Conservation (phyloP, 1,284 basidiomycete genomes). For the Lignosus rhinocerotis region DNA sequence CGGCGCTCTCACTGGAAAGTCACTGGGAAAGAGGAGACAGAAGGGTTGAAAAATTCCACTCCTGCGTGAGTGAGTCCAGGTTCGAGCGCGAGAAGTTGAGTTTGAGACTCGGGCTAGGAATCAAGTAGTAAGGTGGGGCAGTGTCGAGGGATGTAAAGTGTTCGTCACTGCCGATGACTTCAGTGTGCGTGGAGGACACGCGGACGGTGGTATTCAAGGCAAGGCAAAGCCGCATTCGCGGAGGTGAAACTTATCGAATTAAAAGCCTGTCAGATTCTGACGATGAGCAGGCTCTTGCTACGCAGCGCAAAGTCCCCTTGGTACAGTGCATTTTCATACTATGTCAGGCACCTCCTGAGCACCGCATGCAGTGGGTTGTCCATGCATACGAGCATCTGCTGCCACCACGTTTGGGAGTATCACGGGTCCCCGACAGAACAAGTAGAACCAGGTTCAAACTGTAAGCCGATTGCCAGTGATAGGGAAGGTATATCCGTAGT, state of each 20-base stretch:
- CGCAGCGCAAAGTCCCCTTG: conserved; percentile 39
- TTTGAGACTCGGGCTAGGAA: conserved; percentile 31
- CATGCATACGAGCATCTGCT: conserved; percentile 15
- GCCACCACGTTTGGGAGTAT: conserved; percentile 6
- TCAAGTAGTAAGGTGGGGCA: conserved; percentile 41
- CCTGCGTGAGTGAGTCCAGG: conserved; percentile 35
- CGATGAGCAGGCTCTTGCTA: conserved; percentile 34
- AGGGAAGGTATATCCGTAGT: too few relatives aligned
- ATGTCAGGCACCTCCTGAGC: neutral
- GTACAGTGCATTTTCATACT: conserved; percentile 24
- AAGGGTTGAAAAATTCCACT: conserved; percentile 36
- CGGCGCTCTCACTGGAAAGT: conserved; percentile 43
- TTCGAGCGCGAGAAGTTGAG: neutral
- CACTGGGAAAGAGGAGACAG: conserved; percentile 34
- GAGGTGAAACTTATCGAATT: conserved; percentile 31
- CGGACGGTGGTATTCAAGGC: conserved; percentile 43
- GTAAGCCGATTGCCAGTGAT: neutral
- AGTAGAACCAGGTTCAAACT: conserved; percentile 13
- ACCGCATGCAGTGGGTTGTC: conserved; percentile 9
- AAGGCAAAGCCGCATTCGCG: conserved; percentile 41
- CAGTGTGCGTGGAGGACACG: conserved; percentile 46
- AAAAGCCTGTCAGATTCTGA: neutral
- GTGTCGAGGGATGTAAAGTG: conserved; percentile 36
- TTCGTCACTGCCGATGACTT: conserved; percentile 46
- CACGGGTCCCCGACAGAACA: neutral